A percentile compares a stretch with the other conserved stretches of the same genome.
Evolutionary conservation across 1,284 basidiomycete genomes (phyloP).

Genomic region (Salmacisia buchloeana): DNA sequence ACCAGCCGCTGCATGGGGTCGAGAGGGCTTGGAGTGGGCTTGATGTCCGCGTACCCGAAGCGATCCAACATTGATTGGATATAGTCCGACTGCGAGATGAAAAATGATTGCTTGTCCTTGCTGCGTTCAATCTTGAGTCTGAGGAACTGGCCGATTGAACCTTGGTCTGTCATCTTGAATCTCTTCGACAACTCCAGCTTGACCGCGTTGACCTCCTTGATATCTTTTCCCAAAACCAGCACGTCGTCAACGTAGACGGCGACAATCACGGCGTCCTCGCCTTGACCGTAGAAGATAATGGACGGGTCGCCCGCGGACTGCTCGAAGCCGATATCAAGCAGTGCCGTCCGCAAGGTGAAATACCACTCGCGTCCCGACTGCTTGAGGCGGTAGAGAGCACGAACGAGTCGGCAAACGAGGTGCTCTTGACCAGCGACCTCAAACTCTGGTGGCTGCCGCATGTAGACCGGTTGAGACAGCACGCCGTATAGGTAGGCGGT

Average conservation of each 20-base stretch:
- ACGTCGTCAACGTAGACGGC: constrained; percentile 1
- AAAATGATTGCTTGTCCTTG: neutral
- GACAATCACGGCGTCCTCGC: neutral
- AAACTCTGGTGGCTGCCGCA: neutral
- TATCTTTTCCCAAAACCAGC: neutral
- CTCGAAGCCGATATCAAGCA: neutral
- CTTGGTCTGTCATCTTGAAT: neutral
- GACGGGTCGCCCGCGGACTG: neutral
- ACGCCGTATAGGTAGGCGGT: constrained; percentile 1
- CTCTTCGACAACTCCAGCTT: neutral
- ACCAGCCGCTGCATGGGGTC: neutral
- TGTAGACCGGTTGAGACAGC: neutral
- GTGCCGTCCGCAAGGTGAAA: neutral
- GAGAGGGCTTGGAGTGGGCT: neutral
- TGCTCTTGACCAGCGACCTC: neutral
- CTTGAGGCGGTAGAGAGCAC: neutral
- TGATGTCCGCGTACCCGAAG: neutral
- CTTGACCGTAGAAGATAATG: neutral
- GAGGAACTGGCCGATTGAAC: neutral
- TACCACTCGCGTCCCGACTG: constrained; percentile 6
- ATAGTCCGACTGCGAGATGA: neutral
- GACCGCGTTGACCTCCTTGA: neutral
- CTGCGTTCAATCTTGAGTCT: neutral
- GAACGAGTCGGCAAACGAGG: neutral
- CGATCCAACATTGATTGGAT: neutral